Conservation (phyloP, 345 rosid species). For the Lepidium africanum region DNA sequence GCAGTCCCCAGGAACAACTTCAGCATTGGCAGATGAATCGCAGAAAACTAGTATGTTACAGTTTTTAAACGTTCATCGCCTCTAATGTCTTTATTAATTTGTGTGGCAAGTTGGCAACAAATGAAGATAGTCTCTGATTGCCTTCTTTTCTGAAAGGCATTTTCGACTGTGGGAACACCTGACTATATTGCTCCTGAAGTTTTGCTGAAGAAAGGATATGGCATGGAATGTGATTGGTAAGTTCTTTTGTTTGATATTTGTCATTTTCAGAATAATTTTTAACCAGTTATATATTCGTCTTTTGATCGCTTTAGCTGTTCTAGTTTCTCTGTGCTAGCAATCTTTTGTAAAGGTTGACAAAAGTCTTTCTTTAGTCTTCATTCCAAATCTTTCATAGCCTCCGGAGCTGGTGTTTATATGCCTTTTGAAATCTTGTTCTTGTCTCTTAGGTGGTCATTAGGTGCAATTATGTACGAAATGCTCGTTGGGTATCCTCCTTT, state of each 20-base stretch:
- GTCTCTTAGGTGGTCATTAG: conserved; percentile 84
- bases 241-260: conserved; percentile 22
- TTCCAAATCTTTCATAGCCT: not conserved
- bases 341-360: not conserved
- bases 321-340: not conserved
- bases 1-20: conserved; percentile 85
- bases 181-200: conserved; percentile 98
- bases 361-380: conserved; percentile 4
- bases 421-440: not conserved
- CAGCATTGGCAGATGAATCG: conserved; percentile 99
- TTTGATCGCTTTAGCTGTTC: not conserved
- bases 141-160: conserved; percentile 48
- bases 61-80: not conserved
- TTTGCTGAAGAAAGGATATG: conserved; percentile 91
- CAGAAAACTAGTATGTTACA: conserved; percentile 66
- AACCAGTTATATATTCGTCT: not conserved
- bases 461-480: conserved; percentile 98
- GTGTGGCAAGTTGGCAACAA: not conserved
- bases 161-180: conserved; percentile 96
- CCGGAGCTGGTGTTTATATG: not conserved
- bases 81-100: not conserved
- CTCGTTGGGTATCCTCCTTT: conserved; percentile 96
- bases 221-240: conserved; percentile 99
- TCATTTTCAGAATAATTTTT: conserved; percentile 1
- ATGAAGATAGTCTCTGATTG: not conserved